Base-by-base conservation (phyloP, 148 eudicot species). In the Fallopia convolvulus region DNA sequence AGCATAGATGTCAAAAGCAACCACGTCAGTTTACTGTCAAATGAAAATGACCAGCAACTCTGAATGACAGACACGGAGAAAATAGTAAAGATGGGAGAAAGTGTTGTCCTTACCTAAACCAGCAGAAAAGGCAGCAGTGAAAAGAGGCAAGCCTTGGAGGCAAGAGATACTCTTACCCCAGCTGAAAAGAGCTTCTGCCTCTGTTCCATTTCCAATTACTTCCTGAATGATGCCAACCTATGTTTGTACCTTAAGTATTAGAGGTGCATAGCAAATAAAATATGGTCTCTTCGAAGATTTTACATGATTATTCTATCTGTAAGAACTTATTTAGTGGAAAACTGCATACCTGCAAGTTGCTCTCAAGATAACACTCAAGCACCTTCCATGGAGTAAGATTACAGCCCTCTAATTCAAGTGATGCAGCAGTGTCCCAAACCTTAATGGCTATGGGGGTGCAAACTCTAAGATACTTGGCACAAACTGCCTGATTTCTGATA, bases 361-460 rank as follows among this genome's bases (percentile, higher is more conserved):
- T 95, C 84, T 95, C 97, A 76, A 95, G 97, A 81, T 91, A 92
- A 84, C 97, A 85, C 55, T 85, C 86, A 50, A 95, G 97, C 75
- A 89, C 87, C 84, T 88, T 95, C 99, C 99, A 95, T 20, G 99
- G 93, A 77, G 97, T 91, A 79, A 92, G 90, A 75, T 84, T 60
- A 61, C 80, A 78, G 77, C 83, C 83, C 74, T 89, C 93, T 70
- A 84, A 80, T 52, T 86, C 83, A 49, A 75, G 68, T 75, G 81
- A 60, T 39, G 42, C 74, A 68, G 70, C 48, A 58, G 21, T 52
- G 20, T 80, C 78, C 95, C 94, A 90, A 70, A 83, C 80, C 50
- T 80, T 78, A 48, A 80, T 77, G 74, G 91, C 92, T 44, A 74
- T 85, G 76, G 83, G 77, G 82, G 74, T 72, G 60, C 52, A 78